Base-by-base conservation (phyloP, 106 monocot species). In the Ottelia alismoides region DNA sequence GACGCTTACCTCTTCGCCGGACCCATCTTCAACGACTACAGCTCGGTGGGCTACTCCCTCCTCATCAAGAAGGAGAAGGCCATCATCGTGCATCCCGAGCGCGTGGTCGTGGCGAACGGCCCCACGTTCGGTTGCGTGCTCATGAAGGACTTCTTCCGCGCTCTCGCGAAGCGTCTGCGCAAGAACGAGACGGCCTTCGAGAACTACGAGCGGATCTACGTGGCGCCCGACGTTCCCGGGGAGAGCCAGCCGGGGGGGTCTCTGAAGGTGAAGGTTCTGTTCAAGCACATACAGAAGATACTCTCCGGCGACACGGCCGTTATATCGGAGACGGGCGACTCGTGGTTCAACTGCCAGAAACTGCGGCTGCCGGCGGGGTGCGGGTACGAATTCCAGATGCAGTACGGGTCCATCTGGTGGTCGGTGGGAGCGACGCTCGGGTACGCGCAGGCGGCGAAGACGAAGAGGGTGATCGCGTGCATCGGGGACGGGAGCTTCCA, bases 301-400 rank as follows among this genome's bases (percentile, higher is more conserved):
- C 25, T 74, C 29, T 56, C 31, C 45, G 68, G 68, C 22, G 68
- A 63, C 22, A 74, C 56, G 3, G 62, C 74, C 2, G 68, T 74
- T 47, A 67, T 74, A 56, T 53, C 67, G 16, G 73, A 74, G 66
- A 67, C 73, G 2, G 73, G 73, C 7, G 74, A 74, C 62, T 74
- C 68, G 0, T 74, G 74, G 74, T 74, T 74, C 51, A 74, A 74
- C 58, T 74, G 68, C 63, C 74, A 74, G 56, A 74, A 74, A 68
- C 35, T 35, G 9, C 35, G 35, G 12, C 12, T 35, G 12, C 35
- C 35, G 35, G 12, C 5, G 35, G 35, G 35, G n/a, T n/a, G n/a
- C n/a, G n/a, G n/a, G n/a, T n/a, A n/a, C n/a, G n/a, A n/a, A n/a
- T n/a, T n/a, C n/a, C n/a, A n/a, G n/a, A n/a, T n/a, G n/a, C n/a